These are phyloP conservation scores for Meyerozyma smithsonii DNA, from an alignment of 1,139 yeast species.

Conservation along the genomic window DNA sequence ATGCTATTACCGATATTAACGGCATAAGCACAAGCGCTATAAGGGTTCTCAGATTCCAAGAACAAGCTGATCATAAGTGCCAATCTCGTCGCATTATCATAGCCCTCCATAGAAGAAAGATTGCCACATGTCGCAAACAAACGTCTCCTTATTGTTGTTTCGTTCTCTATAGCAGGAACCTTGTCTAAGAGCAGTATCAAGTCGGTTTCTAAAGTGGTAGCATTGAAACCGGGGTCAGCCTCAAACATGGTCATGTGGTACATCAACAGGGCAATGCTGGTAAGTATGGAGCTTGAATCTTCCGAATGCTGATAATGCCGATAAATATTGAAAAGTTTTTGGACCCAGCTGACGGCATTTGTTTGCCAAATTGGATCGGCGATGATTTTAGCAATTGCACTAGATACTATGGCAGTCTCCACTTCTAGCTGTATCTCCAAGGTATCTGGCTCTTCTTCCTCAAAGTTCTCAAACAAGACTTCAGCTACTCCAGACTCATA, in stretches of 20 bases:
- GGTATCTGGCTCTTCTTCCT: neutral
- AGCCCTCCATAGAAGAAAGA: constrained; percentile 27
- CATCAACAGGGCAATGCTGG: neutral
- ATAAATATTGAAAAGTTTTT: neutral
- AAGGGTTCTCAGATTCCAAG: constrained; percentile 16
- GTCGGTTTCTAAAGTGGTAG: neutral
- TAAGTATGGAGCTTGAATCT: neutral
- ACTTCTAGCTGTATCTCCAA: neutral
- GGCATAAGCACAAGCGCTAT: constrained; percentile 26
- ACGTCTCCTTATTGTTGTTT: constrained; percentile 16
- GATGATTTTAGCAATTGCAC: neutral
- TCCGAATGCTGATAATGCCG: neutral
- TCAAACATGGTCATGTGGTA: neutral
- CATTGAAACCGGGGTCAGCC: neutral
- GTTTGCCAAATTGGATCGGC: neutral
- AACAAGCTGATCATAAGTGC: constrained; percentile 8
- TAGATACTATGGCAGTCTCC: neutral
- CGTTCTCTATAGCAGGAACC: constrained; percentile 2
- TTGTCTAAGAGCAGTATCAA: neutral
- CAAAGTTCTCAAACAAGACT: constrained; percentile 7
- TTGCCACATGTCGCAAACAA: constrained; percentile 36
- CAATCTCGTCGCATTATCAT: constrained; percentile 14
- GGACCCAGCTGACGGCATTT: neutral
- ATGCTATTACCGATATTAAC: constrained; percentile 36
- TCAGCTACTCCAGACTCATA: constrained; percentile 8